Evolutionary conservation across 1,139 yeast species (phyloP), one percentile per base, ranked within the genome.

Genomic region (Sugiyamaella neomexicana): DNA sequence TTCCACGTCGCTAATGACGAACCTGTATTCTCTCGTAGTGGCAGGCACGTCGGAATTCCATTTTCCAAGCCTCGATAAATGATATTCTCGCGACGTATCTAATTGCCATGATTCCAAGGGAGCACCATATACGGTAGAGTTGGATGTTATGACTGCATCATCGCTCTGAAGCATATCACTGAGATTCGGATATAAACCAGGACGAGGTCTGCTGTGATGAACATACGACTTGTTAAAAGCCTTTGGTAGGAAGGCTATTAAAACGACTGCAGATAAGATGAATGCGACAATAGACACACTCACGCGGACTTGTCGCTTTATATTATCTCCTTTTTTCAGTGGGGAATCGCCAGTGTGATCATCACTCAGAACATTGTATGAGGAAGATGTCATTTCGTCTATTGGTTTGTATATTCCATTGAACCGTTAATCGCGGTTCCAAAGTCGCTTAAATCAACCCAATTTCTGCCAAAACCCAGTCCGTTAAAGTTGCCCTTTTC

Each of bases 1-100:
- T 16, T 66, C 65, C 23, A 80, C 81, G 78, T 85, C 83, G 7
- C 82, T 79, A 17, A 89, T 79, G 52, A 83, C 80, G 79, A 83
- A 87, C 69, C 82, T 76, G 73, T 74, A 86, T 4, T 75, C 75
- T 10, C 71, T 55, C 0, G 62, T 58, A 2, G 56, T 52, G 0
- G 66, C 61, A 0, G 50, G 52, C 2, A 40, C 44, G 15, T 50
- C 52, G 2, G 58, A 48, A 38, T 57, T 37, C 66, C 66, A 49
- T 31, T 52, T 54, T 9, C 64, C 62, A 23, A 57, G 55, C 23
- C 62, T 50, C 15, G 62, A 56, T 25, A 64, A 42, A 27, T 59
- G 60, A 55, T 68, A 68, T 29, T 67, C 68, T 8, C 62, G 49
- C 1, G 63, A 58, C 1, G 71, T 67, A 48, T 68, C 70, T 32